Evolutionary conservation across 139 green algal genomes (phyloP).

Genomic region (Chlorella sp.): DNA sequence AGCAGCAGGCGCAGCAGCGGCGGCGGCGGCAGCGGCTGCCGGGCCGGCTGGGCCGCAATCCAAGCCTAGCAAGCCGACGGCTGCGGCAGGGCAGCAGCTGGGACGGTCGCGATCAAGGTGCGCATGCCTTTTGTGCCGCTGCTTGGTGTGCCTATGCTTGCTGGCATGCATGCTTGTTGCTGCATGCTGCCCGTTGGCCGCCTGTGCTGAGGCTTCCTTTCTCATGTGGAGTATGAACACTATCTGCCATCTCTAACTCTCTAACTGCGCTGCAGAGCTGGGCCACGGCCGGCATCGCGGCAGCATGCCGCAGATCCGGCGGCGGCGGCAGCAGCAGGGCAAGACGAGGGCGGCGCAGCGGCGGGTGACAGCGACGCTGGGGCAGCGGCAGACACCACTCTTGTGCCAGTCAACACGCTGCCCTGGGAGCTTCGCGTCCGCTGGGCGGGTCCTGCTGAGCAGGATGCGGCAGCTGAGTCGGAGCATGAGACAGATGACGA

Average conservation of each 20-base stretch:
- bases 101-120: background rate
- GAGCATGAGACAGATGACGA: background rate
- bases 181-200: background rate
- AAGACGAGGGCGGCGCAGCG: background rate
- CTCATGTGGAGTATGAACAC: too few species aligned
- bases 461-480: background rate
- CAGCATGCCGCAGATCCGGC: background rate
- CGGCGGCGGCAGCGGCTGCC: background rate
- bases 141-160: background rate
- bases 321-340: background rate
- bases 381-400: background rate
- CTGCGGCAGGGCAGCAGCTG: background rate
- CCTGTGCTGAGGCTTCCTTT: too few species aligned
- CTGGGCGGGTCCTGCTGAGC: background rate
- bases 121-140: background rate
- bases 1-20: background rate
- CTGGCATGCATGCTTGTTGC: background rate
- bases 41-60: background rate
- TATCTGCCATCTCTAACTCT: too few species aligned
- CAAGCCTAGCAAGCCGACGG: background rate
- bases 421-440: conserved; percentile 6
- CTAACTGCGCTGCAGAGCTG: too few species aligned
- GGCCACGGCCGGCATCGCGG: too few species aligned
- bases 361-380: background rate
- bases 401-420: background rate